These are phyloP conservation scores for Coffea canephora DNA, from an alignment of 257 asterid species.

Conservation along the genomic window DNA sequence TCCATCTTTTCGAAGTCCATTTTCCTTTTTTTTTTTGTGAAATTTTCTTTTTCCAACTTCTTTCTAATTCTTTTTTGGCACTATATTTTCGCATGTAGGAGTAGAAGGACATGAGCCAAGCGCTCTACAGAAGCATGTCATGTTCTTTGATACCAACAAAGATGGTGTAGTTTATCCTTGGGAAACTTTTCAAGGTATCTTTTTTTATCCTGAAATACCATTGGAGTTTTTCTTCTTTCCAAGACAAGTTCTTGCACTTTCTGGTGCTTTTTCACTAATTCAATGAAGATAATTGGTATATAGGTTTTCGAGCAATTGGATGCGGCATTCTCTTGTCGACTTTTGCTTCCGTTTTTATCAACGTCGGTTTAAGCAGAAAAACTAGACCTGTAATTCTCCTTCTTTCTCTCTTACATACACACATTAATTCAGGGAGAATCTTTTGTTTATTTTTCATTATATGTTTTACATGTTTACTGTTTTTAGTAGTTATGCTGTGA, in stretches of 20 bases:
- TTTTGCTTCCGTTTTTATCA: conserved; percentile 63
- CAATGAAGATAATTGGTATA: background rate
- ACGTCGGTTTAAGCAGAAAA: conserved; percentile 72
- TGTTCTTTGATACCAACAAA: conserved; percentile 73
- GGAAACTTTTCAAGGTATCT: conserved; percentile 71
- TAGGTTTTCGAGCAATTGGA: conserved; percentile 81
- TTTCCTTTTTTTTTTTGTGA: background rate
- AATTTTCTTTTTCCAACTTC: background rate
- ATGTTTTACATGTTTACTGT: background rate
- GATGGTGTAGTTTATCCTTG: conserved; percentile 73
- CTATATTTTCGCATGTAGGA: background rate
- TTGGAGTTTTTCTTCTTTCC: background rate
- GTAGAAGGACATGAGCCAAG: conserved; percentile 30
- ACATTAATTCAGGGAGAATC: no score
- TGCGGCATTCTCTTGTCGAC: conserved; percentile 51
- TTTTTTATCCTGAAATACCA: background rate
- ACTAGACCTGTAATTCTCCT: conserved; percentile 62
- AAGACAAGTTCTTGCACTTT: background rate
- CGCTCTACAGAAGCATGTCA: conserved; percentile 59
- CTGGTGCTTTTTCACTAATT: background rate
- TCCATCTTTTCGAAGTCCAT: background rate
- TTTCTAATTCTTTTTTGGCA: background rate
- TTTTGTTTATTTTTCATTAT: background rate
- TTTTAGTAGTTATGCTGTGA: background rate
- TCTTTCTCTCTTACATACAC: background rate